Evolutionary conservation across 495 filamentous ascomycete species (phyloP), one percentile per base, ranked within the genome.

Genomic region (Chlorociboria aeruginascens): DNA sequence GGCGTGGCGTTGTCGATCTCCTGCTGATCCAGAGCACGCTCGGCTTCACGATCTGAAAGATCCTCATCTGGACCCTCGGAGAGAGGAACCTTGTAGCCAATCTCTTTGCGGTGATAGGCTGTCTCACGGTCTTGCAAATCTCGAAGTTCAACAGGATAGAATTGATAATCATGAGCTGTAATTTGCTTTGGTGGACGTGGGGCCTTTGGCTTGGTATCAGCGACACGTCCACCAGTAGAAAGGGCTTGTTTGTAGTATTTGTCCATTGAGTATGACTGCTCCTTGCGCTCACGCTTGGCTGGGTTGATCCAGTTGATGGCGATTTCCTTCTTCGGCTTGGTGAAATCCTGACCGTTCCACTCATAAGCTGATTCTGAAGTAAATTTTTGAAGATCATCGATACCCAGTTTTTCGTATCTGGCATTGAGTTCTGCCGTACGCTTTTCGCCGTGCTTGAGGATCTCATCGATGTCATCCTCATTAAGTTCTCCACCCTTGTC

Each of bases 261-360:
- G 63, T 99, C 93, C 65, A 97, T 95, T 0, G 90, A 95, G 57
- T 99, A 99, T 28, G 85, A 84, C 61, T 95, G 86, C 61, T 99
- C 92, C 67, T 97, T 99, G 44, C 93, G 85, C 67, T 99, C 93
- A 56, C 93, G 89, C 71, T 97, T 99, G 14, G 92, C 81, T 2
- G 93, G 93, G 58, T 99, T 95, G 69, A 99, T 99, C 93, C 93
- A 99, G 60, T 72, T 93, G 30, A 95, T 74, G 33, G 88, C 88
- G 50, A 99, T 86, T 37, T 95, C 90, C 59, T 95, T 96, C 69
- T 94, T 95, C 45, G 81, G 78, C n/a, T 71, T 75, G 7, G 87
- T 85, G 57, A 97, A 99, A 56, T 89, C 86, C 62, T 96, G 81
- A 28, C 93, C 93, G 53, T 99, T 97, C 93, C 93, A 99, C 60